These are phyloP conservation scores for Candida mesenterica DNA, from an alignment of 1,139 yeast species.

Conservation along the genomic window DNA sequence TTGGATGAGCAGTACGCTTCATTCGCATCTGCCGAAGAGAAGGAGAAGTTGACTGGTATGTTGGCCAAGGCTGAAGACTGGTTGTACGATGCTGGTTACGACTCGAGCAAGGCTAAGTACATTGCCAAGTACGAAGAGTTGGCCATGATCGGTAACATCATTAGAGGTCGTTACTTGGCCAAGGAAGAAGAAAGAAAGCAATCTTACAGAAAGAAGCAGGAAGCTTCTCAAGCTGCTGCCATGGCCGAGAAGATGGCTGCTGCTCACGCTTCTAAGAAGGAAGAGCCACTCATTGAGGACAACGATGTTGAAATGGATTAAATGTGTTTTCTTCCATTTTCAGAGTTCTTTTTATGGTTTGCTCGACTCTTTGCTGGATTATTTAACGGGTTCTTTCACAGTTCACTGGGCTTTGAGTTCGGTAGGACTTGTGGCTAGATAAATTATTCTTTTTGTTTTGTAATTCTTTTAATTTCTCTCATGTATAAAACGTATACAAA, in stretches of 20 bases:
- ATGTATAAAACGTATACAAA: neutral
- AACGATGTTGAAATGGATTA: constrained; percentile 41
- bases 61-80: constrained; percentile 92
- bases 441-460: neutral
- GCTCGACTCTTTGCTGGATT: too few relatives aligned
- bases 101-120: constrained; percentile 93
- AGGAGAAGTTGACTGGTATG: constrained; percentile 69
- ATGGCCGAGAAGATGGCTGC: constrained; percentile 92
- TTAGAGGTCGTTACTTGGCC: constrained; percentile 91
- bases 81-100: constrained; percentile 97
- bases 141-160: constrained; percentile 90
- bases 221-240: constrained; percentile 81
- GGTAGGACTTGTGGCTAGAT: neutral
- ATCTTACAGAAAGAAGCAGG: constrained; percentile 82
- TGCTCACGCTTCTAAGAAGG: constrained; percentile 53
- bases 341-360: too few relatives aligned
- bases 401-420: too few relatives aligned
- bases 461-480: neutral
- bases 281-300: constrained; percentile 21
- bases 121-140: constrained; percentile 98
- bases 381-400: too few relatives aligned
- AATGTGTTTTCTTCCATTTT: too few relatives aligned
- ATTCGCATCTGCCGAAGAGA: constrained; percentile 90
- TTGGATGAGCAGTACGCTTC: constrained; percentile 87
- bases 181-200: constrained; percentile 96